A percentile compares a stretch with the other conserved stretches of the same genome.
These are phyloP conservation scores for Mycena haematopus DNA, from an alignment of 768 basidiomycete genomes.

Conservation along the genomic window DNA sequence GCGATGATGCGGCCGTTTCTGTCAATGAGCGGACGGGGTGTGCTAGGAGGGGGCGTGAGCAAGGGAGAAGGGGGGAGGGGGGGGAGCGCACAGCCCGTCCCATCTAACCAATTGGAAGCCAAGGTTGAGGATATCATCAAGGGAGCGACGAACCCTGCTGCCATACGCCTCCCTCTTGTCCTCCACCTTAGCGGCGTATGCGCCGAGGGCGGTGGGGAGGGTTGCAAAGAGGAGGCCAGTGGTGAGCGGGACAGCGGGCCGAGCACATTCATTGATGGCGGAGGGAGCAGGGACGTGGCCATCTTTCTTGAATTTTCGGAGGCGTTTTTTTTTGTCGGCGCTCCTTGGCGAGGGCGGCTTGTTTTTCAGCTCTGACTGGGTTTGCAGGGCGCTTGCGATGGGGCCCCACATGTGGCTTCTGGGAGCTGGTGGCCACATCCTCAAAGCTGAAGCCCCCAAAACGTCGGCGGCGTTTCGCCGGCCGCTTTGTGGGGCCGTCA, in stretches of 20 bases:
- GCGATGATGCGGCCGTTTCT: conserved; percentile 17
- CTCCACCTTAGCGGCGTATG: background rate
- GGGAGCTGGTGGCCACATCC: too few species aligned
- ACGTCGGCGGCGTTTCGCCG: too few species aligned
- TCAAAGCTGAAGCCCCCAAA: too few species aligned
- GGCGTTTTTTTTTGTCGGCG: too few species aligned
- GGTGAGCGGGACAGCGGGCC: background rate
- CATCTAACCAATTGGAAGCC: conserved; percentile 4
- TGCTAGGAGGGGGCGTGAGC: background rate
- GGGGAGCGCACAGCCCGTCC: background rate
- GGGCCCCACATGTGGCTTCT: too few species aligned
- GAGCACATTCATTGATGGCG: background rate
- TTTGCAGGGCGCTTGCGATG: too few species aligned
- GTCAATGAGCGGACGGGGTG: conserved; percentile 10
- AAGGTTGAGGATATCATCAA: background rate
- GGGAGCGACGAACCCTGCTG: background rate
- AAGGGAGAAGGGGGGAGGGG: background rate
- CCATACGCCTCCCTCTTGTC: background rate
- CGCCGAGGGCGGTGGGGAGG: background rate
- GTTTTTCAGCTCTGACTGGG: too few species aligned
- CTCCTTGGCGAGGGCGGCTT: too few species aligned
- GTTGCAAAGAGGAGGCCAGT: background rate
- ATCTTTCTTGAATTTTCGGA: too few species aligned
- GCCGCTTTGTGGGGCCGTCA: too few species aligned
- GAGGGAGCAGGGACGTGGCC: conserved; percentile 1